Evolutionary conservation across 2,329 filamentous ascomycete genomes (phyloP), one percentile per base, ranked within the genome.

Genomic region (Pyrenochaeta sp.): DNA sequence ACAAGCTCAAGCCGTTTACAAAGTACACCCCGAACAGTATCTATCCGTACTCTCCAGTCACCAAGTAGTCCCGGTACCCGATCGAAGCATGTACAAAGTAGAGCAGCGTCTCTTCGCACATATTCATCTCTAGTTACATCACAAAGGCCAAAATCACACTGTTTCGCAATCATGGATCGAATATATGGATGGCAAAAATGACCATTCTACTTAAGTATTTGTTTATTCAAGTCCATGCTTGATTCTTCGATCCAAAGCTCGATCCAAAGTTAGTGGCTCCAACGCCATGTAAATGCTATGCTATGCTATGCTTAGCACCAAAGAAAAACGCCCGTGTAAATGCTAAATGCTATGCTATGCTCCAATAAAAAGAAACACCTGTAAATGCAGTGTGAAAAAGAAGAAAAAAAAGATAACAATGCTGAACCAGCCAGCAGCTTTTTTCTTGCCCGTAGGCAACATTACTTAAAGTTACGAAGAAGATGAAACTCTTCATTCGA

Each of bases 211-310:
- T 47, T 36, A 47, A 36, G 10, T 22, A 22, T 36, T 19, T 47
- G n/a, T 46, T 8, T 36, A 36, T 5, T 32, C 5, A 36, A 36
- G 9, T 8, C 8, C 5, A 19, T 12, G 13, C 36, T 39, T 39
- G 36, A 36, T 36, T 36, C 32, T 19, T 36, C 12, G 32, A 36
- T 36, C 32, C 19, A 4, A 36, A 36, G 3, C 32, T 36, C 32
- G 19, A 19, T 19, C 12, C 3, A 28, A 51, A 32, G 30, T 9
- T 12, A 15, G 36, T 15, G 15, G 46, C 5, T 30, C 28, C 28
- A 30, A 9, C 47, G 42, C 57, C 57, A 48, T 57, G 50, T 60
- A 57, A 60, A 60, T 60, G 58, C 58, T 54, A 47, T 54, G 40
- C 44, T 42, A n/a, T 30, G 28, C 28, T 19, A 19, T 19, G 19